These are phyloP conservation scores for Eudorina sp. DNA, from an alignment of 139 green algal species.

Conservation along the genomic window DNA sequence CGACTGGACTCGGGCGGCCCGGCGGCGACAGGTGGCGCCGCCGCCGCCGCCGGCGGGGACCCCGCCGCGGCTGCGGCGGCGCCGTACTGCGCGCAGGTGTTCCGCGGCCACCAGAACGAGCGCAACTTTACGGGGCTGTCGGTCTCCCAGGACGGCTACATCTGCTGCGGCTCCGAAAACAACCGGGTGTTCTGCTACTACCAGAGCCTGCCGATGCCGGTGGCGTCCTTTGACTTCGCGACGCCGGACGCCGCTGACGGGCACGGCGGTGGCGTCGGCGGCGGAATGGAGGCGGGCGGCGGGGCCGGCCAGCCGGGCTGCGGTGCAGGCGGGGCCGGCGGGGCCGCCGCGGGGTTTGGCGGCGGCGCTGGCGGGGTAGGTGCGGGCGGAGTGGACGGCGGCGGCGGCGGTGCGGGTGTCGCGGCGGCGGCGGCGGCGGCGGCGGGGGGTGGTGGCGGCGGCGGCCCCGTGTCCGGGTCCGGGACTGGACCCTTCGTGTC, in stretches of 20 bases:
- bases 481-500: slow-evolving; percentile 59
- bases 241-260: not conserved
- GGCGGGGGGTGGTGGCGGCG: not conserved
- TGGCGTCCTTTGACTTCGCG: slow-evolving; percentile 24
- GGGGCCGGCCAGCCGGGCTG: not conserved
- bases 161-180: slow-evolving; percentile 91
- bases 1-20: not conserved
- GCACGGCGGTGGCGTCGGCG: not conserved
- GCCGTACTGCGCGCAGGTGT: slow-evolving; percentile 13
- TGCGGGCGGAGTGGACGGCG: not conserved
- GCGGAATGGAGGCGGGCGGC: not conserved
- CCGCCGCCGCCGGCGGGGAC: not conserved
- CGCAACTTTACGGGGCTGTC: slow-evolving; percentile 95
- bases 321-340: not conserved
- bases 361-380: not conserved
- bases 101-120: slow-evolving; percentile 90
- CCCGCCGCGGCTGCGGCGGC: not conserved
- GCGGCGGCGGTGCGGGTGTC: not conserved
- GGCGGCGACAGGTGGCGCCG: not conserved
- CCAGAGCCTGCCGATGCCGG: slow-evolving; percentile 43
- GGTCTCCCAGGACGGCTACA: slow-evolving; percentile 71
- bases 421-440: not conserved
- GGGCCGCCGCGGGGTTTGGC: not conserved
- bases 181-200: slow-evolving; percentile 70
- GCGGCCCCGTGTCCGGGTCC: too few relatives aligned